Base-by-base conservation (phyloP, 2,329 filamentous ascomycete genomes). In the Geosmithia flava region DNA sequence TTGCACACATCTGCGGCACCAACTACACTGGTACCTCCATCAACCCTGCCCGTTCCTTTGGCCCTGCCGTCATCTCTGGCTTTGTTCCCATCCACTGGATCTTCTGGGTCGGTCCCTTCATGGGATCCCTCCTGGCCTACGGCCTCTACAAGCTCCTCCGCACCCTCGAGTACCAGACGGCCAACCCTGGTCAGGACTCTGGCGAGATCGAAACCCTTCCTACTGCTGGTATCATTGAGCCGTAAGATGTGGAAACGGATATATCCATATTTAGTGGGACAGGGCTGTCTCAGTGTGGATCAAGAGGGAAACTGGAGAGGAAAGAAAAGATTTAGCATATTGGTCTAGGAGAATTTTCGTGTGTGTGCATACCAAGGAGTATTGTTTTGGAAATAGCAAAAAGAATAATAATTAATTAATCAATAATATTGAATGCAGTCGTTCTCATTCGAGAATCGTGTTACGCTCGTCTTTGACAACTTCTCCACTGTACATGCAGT, bases 91-190 rank as follows among this genome's bases (percentile, higher is more conserved):
- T 72, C 50, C 67, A 70, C 49, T 73, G 70, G 70, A 71, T 73
- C 50, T 73, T 71, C 58, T 73, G 70, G 69, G 50, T 76, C 27
- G 74, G 72, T 0, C 74, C 75, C 5, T 54, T 64, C 6, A 55
- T 72, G 7, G 75, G 75, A 0, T 59, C 65, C 1, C 52, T 69
- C 3, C 56, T 76, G 16, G 72, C 74, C 7, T 64, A 63, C 7
- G 59, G 54, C 1, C 63, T 74, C 20, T 77, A 73, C 59, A 67
- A 67, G 50, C 51, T 75, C 1, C 59, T 76, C 30, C 72, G 71
- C 54, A 49, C 57, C 2, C 59, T 74, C 46, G 64, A 74, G 45
- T 76, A 75, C 53, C 64, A 71, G 51, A 68, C 65, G 20, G 63
- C 62, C 19, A 71, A 73, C 51, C 64, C 64, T 0, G 68, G 65